Evolutionary conservation across 1,284 basidiomycete species (phyloP), one percentile per base, ranked within the genome.

Genomic region (Mycosarcoma mackinlayi): DNA sequence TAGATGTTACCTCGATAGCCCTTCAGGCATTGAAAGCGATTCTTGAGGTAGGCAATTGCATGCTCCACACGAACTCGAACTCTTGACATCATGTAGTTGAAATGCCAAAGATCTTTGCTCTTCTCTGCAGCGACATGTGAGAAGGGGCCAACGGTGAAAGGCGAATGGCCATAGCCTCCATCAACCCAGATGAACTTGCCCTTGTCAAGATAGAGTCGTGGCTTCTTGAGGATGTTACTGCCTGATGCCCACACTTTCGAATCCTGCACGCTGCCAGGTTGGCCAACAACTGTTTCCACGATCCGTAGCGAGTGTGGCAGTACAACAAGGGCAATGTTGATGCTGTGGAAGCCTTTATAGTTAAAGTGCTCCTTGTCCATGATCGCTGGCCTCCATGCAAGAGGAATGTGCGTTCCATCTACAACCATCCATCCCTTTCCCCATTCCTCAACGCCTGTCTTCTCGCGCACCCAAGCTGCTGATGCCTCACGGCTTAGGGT

Each of bases 161-260:
- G 13, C 3, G 35, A 39, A 19, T 41, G 39, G 4, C 50, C 40
- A 35, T 52, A 52, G 3, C 50, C 50, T 23, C 50, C 39, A 34
- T 52, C 50, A 19, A 39, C 30, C 50, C 50, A 52, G 18, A 52
- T 42, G n/a, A 52, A 44, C 21, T 52, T 19, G 5, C 40, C 50
- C 24, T 52, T 30, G 38, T 52, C 38, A 4, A 52, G 31, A 19
- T 52, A 52, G 4, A 39, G 25, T 6, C 27, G 39, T 4, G 50
- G 50, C 13, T 45, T 42, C 18, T 45, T 44, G 39, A 54, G 40
- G 39, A 54, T 44, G 31, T 54, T 33, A 33, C 51, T 54, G 19
- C 23, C 40, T 8, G 24, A 37, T 21, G 41, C 27, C 40, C 31
- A 54, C 2, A 45, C 51, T 14, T 33, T 40, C 9, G 51, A 54